Evolutionary conservation across 352 stramenopile species (phyloP).

Genomic region (Phytophthora chlamydospora): DNA sequence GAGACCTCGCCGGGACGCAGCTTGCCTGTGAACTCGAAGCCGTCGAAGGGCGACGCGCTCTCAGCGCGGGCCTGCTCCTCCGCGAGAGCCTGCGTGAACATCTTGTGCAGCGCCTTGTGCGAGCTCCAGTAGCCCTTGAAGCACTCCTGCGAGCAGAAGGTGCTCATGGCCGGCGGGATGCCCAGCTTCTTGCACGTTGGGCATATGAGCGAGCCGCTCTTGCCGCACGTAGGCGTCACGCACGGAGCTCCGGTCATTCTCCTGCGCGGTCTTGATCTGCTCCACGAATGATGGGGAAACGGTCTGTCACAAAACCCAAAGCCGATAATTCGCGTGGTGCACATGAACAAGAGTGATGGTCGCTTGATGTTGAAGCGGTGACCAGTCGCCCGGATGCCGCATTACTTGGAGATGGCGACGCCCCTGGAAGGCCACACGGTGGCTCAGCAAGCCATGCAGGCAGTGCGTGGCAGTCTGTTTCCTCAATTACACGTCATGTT

Average conservation of each 20-base stretch:
- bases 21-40: constrained; percentile 85
- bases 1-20: constrained; percentile 86
- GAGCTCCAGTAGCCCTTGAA: constrained; percentile 97
- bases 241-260: constrained; percentile 44
- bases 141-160: constrained; percentile 95
- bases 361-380: constrained; percentile 17
- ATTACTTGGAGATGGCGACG: constrained; percentile 40
- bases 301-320: constrained; percentile 14
- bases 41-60: constrained; percentile 52
- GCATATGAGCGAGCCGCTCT: constrained; percentile 87
- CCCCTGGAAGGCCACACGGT: constrained; percentile 7
- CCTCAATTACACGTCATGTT: neutral
- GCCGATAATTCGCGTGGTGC: constrained; percentile 2
- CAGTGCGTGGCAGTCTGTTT: constrained; percentile 1
- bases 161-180: constrained; percentile 85
- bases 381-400: constrained; percentile 27
- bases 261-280: constrained; percentile 13
- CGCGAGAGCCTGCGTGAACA: constrained; percentile 75
- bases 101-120: constrained; percentile 97
- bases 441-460: neutral
- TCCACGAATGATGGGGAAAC: constrained; percentile 25
- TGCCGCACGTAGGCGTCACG: constrained; percentile 77
- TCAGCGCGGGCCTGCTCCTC: constrained; percentile 38
- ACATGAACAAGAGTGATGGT: constrained; percentile 28
- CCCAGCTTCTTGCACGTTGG: constrained; percentile 93